Percentiles rank a stretch among this genome's conserved stretches.
Evolutionary conservation across 768 basidiomycete genomes (phyloP).

Genomic region (Polyporus arcularius): DNA sequence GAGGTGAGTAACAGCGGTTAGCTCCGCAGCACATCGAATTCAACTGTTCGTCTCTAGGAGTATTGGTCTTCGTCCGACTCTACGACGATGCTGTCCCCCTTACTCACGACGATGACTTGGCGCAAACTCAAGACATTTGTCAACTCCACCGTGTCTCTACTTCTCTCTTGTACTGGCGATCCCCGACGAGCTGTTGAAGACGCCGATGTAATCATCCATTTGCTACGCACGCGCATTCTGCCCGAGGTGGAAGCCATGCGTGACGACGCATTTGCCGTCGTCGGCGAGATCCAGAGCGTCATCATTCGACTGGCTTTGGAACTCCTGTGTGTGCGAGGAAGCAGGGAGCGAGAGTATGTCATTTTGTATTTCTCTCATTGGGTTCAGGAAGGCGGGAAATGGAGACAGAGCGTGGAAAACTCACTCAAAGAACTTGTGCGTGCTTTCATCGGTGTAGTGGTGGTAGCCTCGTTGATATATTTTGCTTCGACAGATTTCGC

Average conservation of each 20-base stretch:
- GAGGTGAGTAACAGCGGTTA: slow-evolving; percentile 41
- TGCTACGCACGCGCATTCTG: slow-evolving; percentile 49
- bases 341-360: slow-evolving; percentile 17
- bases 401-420: slow-evolving; percentile 45
- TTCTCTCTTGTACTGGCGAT: slow-evolving; percentile 26
- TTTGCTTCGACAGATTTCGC: slow-evolving; percentile 34
- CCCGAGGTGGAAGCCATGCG: slow-evolving; percentile 47
- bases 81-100: slow-evolving; percentile 39
- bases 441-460: background rate
- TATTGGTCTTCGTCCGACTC: slow-evolving; percentile 48
- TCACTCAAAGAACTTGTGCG: slow-evolving; percentile 46
- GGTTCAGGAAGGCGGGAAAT: slow-evolving; percentile 41
- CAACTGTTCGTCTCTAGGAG: slow-evolving; percentile 33
- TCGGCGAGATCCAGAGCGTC: slow-evolving; percentile 37
- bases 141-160: slow-evolving; percentile 33
- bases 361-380: slow-evolving; percentile 33
- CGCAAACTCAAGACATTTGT: slow-evolving; percentile 48
- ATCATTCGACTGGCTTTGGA: slow-evolving; percentile 49
- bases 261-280: slow-evolving; percentile 21
- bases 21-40: too few relatives aligned
- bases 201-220: slow-evolving; percentile 33
- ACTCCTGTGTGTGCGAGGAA: slow-evolving; percentile 29
- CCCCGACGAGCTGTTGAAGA: slow-evolving; percentile 21
- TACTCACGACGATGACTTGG: slow-evolving; percentile 47
- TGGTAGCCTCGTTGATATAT: background rate